phyloP scores from a whole-genome alignment of 2,329 filamentous ascomycete species.

The Curvularia eragrostidis region DNA sequence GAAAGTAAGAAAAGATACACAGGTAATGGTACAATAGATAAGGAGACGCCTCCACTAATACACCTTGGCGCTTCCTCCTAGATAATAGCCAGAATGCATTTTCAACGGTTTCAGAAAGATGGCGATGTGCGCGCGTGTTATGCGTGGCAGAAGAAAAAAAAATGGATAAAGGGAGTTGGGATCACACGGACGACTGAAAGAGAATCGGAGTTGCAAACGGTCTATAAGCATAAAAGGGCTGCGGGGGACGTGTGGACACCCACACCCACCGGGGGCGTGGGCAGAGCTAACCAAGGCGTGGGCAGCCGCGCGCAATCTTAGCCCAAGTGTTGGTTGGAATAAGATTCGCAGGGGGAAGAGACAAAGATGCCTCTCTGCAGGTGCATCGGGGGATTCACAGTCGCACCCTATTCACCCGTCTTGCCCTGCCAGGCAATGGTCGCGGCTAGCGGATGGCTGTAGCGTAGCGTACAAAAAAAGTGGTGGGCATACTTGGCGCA shows the following conservation, averaged over 20 bases:
- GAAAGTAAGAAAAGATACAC: constrained; percentile 24
- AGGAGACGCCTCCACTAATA: constrained; percentile 12
- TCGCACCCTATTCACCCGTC: constrained; percentile 23
- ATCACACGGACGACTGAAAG: constrained; percentile 17
- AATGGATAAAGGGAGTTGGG: constrained; percentile 11
- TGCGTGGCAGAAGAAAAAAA: constrained; percentile 16
- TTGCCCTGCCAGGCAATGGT: constrained; percentile 24
- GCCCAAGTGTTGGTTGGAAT: constrained; percentile 13
- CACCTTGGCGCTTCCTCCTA: constrained; percentile 20
- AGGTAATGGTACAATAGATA: constrained; percentile 25
- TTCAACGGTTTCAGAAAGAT: constrained; percentile 10
- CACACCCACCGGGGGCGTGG: constrained; percentile 7
- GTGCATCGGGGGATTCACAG: constrained; percentile 12
- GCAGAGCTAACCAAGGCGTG: neutral
- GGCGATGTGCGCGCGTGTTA: constrained; percentile 25
- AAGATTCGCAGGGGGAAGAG: constrained; percentile 25
- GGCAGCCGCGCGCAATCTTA: constrained; percentile 19
- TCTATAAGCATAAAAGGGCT: constrained; percentile 25
- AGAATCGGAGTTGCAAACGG: constrained; percentile 22
- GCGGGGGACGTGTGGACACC: constrained; percentile 26
- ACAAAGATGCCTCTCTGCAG: constrained; percentile 9
- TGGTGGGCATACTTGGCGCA: constrained; percentile 13
- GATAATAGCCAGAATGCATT: constrained; percentile 19
- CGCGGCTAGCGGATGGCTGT: constrained; percentile 11
- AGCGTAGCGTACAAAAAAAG: constrained; percentile 11